Evolutionary conservation across 2,329 filamentous ascomycete genomes (phyloP), one percentile per base, ranked within the genome.

Genomic region (Blastomyces silverae): DNA sequence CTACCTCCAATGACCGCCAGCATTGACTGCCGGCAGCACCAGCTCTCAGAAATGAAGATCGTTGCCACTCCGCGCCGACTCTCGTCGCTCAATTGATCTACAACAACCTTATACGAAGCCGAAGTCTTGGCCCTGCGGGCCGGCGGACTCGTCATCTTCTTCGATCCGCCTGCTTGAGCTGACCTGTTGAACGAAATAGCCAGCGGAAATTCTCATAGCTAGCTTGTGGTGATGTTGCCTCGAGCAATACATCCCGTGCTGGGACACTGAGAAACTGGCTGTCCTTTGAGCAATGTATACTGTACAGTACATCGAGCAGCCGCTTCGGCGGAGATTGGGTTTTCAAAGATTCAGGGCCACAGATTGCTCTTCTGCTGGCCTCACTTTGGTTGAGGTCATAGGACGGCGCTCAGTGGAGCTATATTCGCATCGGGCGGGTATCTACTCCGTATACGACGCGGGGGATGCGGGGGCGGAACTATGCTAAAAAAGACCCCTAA

Each of bases 191-290:
- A 48, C 73, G 73, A 34, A 34, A 70, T 70, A 64, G 73, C 75
- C 25, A 73, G 73, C n/a, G 73, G 73, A 11, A 8, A 65, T 75
- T 31, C 72, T 75, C 50, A 65, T 74, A 13, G 37, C 10, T 13
- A 37, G 37, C 74, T 74, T 64, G 69, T 71, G 70, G 67, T 73
- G 1, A 74, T 74, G 74, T 63, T 67, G 15, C 74, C 72, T 1
- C 73, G 71, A 73, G 71, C 72, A n/a, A 25, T 73, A 1, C 74
- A 75, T 61, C 71, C 72, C 1, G 64, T 66, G 8, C 57, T 75
- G n/a, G n/a, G 73, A 74, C 37, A 37, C 68, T 2, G 59, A 68
- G 37, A 67, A 67, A 20, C 73, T 72, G 10, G 68, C 72, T 0
- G 73, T 71, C 11, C 25, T 8, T 13, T 74, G 50, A 74, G 71